phyloP scores from a whole-genome alignment of 1,284 basidiomycete genomes.

The Leccinum solheimii region DNA sequence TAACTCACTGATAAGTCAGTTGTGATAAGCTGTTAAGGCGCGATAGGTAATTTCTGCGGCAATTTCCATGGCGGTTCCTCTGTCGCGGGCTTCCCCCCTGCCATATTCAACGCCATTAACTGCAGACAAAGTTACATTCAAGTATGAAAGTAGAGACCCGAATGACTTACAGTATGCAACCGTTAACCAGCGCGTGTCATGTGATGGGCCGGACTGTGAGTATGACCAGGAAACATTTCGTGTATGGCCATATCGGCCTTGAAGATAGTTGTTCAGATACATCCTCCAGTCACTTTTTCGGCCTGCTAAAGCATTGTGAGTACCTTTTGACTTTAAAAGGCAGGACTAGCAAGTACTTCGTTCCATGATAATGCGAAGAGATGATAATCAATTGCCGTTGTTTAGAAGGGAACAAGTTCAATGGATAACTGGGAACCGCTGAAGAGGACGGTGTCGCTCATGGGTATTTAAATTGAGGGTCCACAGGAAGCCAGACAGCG shows the following conservation, averaged over 20 bases:
- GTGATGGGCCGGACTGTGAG: slow-evolving; percentile 26
- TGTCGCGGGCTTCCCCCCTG: slow-evolving; percentile 30
- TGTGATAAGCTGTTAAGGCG: slow-evolving; percentile 22
- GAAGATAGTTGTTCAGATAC: slow-evolving; percentile 33
- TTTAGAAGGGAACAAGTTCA: neutral
- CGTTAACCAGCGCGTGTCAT: slow-evolving; percentile 28
- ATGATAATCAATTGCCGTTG: neutral
- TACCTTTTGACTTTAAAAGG: neutral
- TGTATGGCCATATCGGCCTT: slow-evolving; percentile 35
- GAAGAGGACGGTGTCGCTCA: neutral
- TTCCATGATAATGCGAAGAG: slow-evolving; percentile 17
- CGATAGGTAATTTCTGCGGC: slow-evolving; percentile 31
- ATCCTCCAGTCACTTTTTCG: slow-evolving; percentile 30
- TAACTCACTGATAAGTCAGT: slow-evolving; percentile 15
- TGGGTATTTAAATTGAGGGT: slow-evolving; percentile 27
- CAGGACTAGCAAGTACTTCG: slow-evolving; percentile 11
- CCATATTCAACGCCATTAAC: slow-evolving; percentile 34
- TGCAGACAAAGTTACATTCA: slow-evolving; percentile 5
- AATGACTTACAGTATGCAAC: slow-evolving; percentile 32
- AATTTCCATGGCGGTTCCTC: slow-evolving; percentile 34
- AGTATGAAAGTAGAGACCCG: neutral
- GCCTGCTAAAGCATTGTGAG: slow-evolving; percentile 16
- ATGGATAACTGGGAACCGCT: slow-evolving; percentile 12
- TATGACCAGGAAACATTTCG: slow-evolving; percentile 25
- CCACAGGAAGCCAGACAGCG: slow-evolving; percentile 28